phyloP scores from a whole-genome alignment of 2,329 filamentous ascomycete species.

The Sporothrix mexicana region DNA sequence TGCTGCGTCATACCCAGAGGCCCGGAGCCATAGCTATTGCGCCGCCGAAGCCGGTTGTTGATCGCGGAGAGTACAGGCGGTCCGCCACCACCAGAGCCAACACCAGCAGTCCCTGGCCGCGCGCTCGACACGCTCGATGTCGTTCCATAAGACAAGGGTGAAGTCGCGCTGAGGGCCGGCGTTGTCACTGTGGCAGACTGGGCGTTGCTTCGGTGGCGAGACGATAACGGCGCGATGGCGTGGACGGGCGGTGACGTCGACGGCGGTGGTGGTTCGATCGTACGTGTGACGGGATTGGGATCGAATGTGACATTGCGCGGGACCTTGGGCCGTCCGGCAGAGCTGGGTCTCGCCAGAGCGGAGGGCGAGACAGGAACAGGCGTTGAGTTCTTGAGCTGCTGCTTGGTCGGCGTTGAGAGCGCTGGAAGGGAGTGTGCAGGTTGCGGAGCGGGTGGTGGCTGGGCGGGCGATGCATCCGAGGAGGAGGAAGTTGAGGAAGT shows the following conservation, averaged over 20 bases:
- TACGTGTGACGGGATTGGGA: conserved; percentile 68
- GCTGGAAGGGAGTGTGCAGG: neutral
- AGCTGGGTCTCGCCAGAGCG: conserved; percentile 36
- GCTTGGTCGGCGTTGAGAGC: conserved; percentile 22
- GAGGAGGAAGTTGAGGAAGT: conserved; percentile 8
- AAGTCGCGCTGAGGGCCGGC: conserved; percentile 46
- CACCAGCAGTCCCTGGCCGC: neutral
- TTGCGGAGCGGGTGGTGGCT: neutral
- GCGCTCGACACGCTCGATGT: conserved; percentile 20
- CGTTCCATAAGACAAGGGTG: conserved; percentile 40
- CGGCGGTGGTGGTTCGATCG: conserved; percentile 52
- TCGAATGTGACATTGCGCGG: conserved; percentile 78
- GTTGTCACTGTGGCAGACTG: conserved; percentile 42
- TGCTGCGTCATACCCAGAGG: conserved; percentile 33
- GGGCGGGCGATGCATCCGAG: neutral
- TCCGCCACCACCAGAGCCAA: conserved; percentile 8
- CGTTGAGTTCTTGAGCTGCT: neutral
- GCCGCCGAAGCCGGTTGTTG: conserved; percentile 84
- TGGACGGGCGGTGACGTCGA: conserved; percentile 30
- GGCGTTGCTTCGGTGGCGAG: conserved; percentile 37
- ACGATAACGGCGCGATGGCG: conserved; percentile 42
- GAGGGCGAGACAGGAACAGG: conserved; percentile 33
- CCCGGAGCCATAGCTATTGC: conserved; percentile 74
- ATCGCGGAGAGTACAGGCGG: conserved; percentile 75
- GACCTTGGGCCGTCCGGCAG: conserved; percentile 51